phyloP scores from a whole-genome alignment of 2,329 filamentous ascomycete species.

The Fusarium nygamai region DNA sequence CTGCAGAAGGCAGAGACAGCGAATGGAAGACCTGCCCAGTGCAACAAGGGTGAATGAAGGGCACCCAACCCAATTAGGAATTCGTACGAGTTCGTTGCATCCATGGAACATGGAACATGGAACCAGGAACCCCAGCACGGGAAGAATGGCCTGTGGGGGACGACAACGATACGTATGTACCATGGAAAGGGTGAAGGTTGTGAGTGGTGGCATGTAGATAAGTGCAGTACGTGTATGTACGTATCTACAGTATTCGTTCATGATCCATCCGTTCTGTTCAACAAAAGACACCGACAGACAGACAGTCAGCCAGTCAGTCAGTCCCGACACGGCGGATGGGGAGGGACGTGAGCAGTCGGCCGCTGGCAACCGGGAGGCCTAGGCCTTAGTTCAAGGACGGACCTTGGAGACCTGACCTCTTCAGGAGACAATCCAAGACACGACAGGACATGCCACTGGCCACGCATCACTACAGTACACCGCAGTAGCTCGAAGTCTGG shows the following conservation, averaged over 20 bases:
- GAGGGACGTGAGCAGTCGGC: constrained; percentile 14
- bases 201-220: constrained; percentile 8
- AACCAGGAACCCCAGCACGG: constrained; percentile 22
- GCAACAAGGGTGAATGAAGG: constrained; percentile 18
- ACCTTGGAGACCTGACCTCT: constrained; percentile 14
- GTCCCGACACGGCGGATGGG: constrained; percentile 24
- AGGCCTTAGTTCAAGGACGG: constrained; percentile 11
- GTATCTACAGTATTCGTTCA: background rate
- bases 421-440: constrained; percentile 26
- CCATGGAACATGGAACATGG: constrained; percentile 7
- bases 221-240: background rate
- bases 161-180: background rate
- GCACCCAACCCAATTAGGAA: constrained; percentile 23
- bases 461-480: constrained; percentile 16
- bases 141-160: constrained; percentile 22
- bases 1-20: constrained; percentile 33
- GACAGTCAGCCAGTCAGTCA: background rate
- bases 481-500: constrained; percentile 32
- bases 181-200: constrained; percentile 4
- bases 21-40: constrained; percentile 30
- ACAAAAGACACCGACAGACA: background rate
- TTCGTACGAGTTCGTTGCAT: constrained; percentile 35
- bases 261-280: background rate
- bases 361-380: constrained; percentile 26
- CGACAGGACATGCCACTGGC: constrained; percentile 7